Percentiles rank a stretch among this genome's conserved stretches.
Evolutionary conservation across 805 yeast species (phyloP).

Genomic region (Wickerhamomyces rabaulensis): DNA sequence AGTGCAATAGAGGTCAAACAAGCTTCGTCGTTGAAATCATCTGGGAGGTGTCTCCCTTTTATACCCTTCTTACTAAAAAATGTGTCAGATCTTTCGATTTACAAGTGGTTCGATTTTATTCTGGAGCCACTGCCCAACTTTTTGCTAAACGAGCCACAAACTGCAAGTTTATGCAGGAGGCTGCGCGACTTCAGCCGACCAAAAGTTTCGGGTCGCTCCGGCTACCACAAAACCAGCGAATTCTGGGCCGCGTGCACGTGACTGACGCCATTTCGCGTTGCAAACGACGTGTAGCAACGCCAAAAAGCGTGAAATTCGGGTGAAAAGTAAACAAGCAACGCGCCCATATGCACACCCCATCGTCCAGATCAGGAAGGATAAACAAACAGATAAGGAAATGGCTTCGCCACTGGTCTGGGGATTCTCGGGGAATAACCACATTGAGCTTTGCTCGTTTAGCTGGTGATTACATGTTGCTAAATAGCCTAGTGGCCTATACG

Average conservation of each 20-base stretch:
- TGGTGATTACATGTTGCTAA: too few species aligned
- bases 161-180: not conserved
- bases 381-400: not conserved
- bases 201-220: not conserved
- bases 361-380: not conserved
- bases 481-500: too few species aligned
- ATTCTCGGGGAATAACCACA: too few species aligned
- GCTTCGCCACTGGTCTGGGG: too few species aligned
- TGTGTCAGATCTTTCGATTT: conserved; percentile 3
- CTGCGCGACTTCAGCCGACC: not conserved
- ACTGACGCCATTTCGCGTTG: conserved; percentile 11
- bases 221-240: too few species aligned
- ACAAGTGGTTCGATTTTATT: not conserved
- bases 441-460: too few species aligned
- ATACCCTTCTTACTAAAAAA: not conserved
- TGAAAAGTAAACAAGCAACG: not conserved
- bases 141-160: not conserved
- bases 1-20: not conserved
- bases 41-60: not conserved
- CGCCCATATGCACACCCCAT: not conserved
- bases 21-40: too few species aligned
- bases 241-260: too few species aligned
- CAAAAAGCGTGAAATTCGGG: not conserved
- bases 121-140: not conserved
- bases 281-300: conserved; percentile 1